Conservation (phyloP, 768 basidiomycete genomes). For the Lactarius sanguifluus region DNA sequence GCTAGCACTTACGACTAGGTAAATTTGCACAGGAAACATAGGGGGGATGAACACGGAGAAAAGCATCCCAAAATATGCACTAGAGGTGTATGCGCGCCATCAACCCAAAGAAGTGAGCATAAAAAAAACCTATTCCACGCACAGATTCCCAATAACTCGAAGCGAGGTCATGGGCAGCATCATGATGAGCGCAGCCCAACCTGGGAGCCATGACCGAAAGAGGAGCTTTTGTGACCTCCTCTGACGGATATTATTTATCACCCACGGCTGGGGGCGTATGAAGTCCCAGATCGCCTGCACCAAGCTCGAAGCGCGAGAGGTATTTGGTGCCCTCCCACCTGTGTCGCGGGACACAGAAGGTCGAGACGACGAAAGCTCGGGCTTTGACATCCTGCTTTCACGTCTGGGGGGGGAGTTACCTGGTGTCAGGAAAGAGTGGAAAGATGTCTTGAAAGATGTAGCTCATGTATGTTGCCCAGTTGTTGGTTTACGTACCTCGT, state of each 20-base stretch:
- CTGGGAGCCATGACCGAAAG: constrained; percentile 44
- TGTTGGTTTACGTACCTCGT: constrained; percentile 4
- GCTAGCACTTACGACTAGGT: constrained; percentile 6
- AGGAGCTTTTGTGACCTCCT: constrained; percentile 39
- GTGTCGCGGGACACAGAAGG: not conserved
- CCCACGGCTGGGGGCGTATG: constrained; percentile 37
- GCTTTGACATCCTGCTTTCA: constrained; percentile 11
- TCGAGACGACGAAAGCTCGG: constrained; percentile 11
- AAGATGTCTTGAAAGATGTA: not conserved
- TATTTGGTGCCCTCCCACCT: not conserved
- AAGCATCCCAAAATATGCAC: constrained; percentile 19
- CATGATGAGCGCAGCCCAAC: constrained; percentile 41
- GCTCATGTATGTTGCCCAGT: not conserved
- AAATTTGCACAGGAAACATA: constrained; percentile 22
- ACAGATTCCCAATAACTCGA: constrained; percentile 42
- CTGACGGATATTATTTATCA: constrained; percentile 39
- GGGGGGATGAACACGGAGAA: constrained; percentile 21
- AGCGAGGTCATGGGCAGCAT: constrained; percentile 42
- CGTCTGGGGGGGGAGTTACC: not conserved
- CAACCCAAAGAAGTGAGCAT: not conserved
- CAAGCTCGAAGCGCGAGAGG: constrained; percentile 3
- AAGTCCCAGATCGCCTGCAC: constrained; percentile 14
- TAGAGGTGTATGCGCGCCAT: not conserved
- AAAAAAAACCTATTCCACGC: constrained; percentile 29
- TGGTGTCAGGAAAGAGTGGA: not conserved